phyloP scores from a whole-genome alignment of 2,329 filamentous ascomycete species.

The Colletotrichum sidae region DNA sequence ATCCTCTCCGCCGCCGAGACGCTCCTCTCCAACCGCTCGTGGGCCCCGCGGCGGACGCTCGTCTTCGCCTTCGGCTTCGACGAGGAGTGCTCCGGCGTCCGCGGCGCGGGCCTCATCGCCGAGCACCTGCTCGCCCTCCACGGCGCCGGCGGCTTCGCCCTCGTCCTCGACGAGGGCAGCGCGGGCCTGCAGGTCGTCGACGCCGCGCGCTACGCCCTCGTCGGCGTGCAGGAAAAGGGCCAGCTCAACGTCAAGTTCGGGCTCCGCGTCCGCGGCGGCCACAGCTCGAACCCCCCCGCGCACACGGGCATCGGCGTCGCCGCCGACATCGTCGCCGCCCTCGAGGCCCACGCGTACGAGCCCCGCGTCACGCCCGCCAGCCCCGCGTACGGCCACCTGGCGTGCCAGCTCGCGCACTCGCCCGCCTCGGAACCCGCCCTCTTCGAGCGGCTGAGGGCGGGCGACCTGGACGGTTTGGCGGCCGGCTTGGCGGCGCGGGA shows the following conservation, averaged over 20 bases:
- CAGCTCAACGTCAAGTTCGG: conserved; percentile 69
- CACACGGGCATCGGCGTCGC: conserved; percentile 79
- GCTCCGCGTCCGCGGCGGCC: conserved; percentile 69
- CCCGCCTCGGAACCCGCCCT: conserved; percentile 58
- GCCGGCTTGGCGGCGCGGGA: conserved; percentile 38
- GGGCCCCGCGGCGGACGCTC: conserved; percentile 66
- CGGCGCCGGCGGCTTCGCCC: conserved; percentile 68
- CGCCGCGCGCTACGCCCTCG: conserved; percentile 62
- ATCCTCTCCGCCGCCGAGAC: conserved; percentile 63
- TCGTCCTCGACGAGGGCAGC: conserved; percentile 73
- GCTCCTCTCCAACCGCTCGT: conserved; percentile 60
- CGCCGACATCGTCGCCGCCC: conserved; percentile 72
- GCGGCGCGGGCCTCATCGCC: conserved; percentile 66
- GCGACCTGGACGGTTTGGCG: conserved; percentile 46
- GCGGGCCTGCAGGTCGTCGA: conserved; percentile 61
- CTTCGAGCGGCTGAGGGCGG: conserved; percentile 44
- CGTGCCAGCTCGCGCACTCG: conserved; percentile 68
- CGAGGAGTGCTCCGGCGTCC: conserved; percentile 70
- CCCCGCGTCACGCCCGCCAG: conserved; percentile 59
- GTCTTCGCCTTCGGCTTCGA: conserved; percentile 74
- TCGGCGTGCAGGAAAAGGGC: conserved; percentile 73
- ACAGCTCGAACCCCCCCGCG: conserved; percentile 68
- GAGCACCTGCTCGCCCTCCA: conserved; percentile 62
- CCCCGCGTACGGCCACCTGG: conserved; percentile 66
- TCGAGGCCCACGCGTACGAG: conserved; percentile 69